Evolutionary conservation across 1,139 yeast genomes (phyloP).

Genomic region (Blastobotrys malaysiensis): DNA sequence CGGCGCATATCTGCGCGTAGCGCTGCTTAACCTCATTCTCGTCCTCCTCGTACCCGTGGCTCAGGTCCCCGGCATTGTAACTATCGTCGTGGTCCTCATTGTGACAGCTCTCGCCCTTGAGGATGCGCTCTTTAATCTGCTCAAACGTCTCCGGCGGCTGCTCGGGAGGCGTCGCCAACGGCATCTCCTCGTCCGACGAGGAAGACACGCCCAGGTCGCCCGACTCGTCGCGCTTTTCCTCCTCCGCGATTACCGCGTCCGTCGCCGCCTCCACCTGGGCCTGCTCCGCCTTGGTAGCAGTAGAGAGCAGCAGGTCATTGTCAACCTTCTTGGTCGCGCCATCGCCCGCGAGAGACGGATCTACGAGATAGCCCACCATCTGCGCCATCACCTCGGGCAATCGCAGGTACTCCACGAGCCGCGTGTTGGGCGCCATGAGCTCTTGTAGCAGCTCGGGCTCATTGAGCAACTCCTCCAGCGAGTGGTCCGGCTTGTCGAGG

Average conservation of each 20-base stretch:
- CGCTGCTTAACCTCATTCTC: constrained; percentile 42
- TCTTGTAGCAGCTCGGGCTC: constrained; percentile 86
- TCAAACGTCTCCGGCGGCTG: constrained; percentile 3
- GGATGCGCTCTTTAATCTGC: constrained; percentile 1
- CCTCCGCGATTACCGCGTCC: constrained; percentile 14
- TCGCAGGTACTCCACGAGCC: constrained; percentile 72
- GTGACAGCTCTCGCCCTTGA: constrained; percentile 7
- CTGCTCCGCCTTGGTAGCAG: neutral
- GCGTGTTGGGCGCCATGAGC: constrained; percentile 73
- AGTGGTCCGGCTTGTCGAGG: constrained; percentile 51
- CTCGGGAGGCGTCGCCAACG: neutral
- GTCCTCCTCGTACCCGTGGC: constrained; percentile 17
- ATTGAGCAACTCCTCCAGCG: constrained; percentile 67
- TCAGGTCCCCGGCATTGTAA: constrained; percentile 24
- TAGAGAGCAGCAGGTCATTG: too few relatives aligned
- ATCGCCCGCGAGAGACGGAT: constrained; percentile 31
- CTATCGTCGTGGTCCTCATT: constrained; percentile 18
- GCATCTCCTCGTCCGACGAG: constrained; percentile 1
- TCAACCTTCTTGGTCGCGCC: too few relatives aligned
- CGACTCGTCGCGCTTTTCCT: constrained; percentile 6
- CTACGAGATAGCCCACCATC: constrained; percentile 64
- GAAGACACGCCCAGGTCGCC: constrained; percentile 1
- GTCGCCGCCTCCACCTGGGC: constrained; percentile 6
- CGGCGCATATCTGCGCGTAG: constrained; percentile 85
- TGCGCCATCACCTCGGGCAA: constrained; percentile 62